Base-by-base conservation (phyloP, 441 rosid species). In the Sinapis alba region DNA sequence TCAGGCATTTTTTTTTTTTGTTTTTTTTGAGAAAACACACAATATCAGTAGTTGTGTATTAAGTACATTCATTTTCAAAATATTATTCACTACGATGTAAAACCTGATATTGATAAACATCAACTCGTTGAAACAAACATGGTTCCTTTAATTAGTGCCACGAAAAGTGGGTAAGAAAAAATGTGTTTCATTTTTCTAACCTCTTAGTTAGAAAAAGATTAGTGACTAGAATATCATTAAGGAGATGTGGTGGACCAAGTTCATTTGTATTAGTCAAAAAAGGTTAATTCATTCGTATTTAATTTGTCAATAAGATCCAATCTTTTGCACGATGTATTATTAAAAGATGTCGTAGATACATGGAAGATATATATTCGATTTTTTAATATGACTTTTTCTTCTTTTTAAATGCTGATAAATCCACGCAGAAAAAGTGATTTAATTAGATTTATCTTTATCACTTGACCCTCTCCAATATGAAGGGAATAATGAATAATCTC, bases 101-200 rank as follows among this genome's bases (percentile, higher is more conserved):
- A 36, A 36, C 16, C 16, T 41, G 27, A 19, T 20, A 56, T n/a
- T n/a, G 53, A 19, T 20, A 56, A 2, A 21, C 60, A 23, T 56
- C 15, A 56, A 56, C 15, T 56, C 60, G 15, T 21, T 23, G 60
- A n/a, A 56, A 56, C 60, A 56, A 23, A 69, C 16, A 69, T 43
- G 56, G 56, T 57, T 65, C 41, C 73, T 24, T 51, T 57, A 53
- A 30, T 32, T 30, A n/a, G 54, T 68, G 24, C 64, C 64, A 56
- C 21, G 57, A 51, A 51, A 51, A 51, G 58, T 53, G 26, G 6
- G 2, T 3, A 53, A 3, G 36, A 43, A 69, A 69, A 69, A 15
- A 3, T 5, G 16, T 56, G 16, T 32, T 53, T 21, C 21, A 32
- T 16, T 28, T 4, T 61, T 10, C 13, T 20, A 10, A 19, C 9